Evolutionary conservation across 345 rosid species (phyloP).

Genomic region (Salix caprea): DNA sequence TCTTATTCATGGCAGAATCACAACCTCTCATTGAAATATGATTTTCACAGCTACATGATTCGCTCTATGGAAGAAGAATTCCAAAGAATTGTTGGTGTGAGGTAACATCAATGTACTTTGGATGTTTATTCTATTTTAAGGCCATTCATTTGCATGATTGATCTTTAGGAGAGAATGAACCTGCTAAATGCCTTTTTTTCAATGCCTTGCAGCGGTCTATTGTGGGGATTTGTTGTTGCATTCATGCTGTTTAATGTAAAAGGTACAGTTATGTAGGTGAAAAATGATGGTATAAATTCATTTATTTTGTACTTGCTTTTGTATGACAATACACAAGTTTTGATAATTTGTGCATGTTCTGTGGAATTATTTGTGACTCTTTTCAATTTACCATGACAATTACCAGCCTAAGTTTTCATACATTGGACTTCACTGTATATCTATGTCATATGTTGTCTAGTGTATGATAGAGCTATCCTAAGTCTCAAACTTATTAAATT

Average conservation of each 20-base stretch:
- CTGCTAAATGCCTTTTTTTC: constrained; percentile 17
- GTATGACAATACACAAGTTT: background rate
- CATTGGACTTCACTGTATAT: background rate
- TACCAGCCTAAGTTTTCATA: background rate
- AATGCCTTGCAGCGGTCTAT: constrained; percentile 61
- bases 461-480: background rate
- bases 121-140: background rate
- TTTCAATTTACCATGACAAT: background rate
- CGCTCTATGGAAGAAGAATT: constrained; percentile 99
- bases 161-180: background rate
- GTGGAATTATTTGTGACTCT: background rate
- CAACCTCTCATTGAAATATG: constrained; percentile 60
- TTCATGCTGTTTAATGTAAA: constrained; percentile 90
- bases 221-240: constrained; percentile 95
- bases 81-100: constrained; percentile 87
- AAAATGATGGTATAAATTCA: background rate
- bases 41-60: constrained; percentile 94
- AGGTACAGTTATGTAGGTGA: constrained; percentile 39
- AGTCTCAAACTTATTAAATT: background rate
- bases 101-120: constrained; percentile 34
- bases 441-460: background rate
- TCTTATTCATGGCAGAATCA: constrained; percentile 63
- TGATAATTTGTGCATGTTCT: background rate
- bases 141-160: background rate
- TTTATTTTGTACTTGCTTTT: constrained; percentile 2